These are phyloP conservation scores for Suillus luteus DNA, from an alignment of 768 basidiomycete species.

Conservation along the genomic window DNA sequence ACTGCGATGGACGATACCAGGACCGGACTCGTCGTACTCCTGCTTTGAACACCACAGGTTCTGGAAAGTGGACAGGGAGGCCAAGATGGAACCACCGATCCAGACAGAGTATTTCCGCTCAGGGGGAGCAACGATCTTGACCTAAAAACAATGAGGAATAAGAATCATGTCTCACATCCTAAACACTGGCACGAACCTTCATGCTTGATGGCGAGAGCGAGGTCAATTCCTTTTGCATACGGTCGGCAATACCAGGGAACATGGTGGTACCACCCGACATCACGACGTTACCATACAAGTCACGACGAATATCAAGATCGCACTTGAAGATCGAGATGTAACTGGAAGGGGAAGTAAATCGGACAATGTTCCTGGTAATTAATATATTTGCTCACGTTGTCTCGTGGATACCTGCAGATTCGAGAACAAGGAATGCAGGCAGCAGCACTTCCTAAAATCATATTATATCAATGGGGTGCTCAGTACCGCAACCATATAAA, in stretches of 20 bases:
- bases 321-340: constrained; percentile 66
- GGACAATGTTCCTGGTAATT: background rate
- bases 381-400: constrained; percentile 45
- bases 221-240: constrained; percentile 94
- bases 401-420: constrained; percentile 83
- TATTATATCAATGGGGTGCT: background rate
- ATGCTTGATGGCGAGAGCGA: constrained; percentile 78
- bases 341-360: constrained; percentile 25
- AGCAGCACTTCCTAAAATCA: background rate
- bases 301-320: constrained; percentile 64
- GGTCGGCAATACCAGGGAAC: constrained; percentile 96
- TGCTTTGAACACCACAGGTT: constrained; percentile 94
- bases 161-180: background rate
- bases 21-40: constrained; percentile 87
- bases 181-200: constrained; percentile 54
- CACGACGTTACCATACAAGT: constrained; percentile 38
- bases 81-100: constrained; percentile 87
- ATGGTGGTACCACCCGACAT: constrained; percentile 87
- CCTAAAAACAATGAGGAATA: constrained; percentile 37
- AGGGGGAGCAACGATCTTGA: constrained; percentile 92
- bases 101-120: constrained; percentile 97
- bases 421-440: constrained; percentile 61
- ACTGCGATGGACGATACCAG: constrained; percentile 78
- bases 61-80: constrained; percentile 94
- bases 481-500: constrained; percentile 25